These are phyloP conservation scores for Leccinum uliginosum DNA, from an alignment of 768 basidiomycete species.

Conservation along the genomic window DNA sequence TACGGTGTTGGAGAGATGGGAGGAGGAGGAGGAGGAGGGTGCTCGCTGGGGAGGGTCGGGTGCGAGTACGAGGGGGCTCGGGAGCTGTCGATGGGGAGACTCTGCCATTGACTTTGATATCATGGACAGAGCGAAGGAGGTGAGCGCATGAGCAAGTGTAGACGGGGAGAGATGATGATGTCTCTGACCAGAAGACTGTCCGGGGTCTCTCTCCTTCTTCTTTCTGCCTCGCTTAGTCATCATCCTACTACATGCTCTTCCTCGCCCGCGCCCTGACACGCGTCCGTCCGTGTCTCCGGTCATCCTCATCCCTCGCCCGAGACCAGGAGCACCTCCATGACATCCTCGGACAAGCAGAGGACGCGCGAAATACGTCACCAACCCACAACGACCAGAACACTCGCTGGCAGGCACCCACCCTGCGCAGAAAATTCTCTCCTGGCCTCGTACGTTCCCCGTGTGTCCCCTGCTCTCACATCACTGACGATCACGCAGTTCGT, in stretches of 20 bases:
- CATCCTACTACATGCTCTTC: slow-evolving; percentile 9
- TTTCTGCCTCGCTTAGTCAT: background rate
- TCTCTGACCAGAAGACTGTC: no score
- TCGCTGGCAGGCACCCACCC: slow-evolving; percentile 21
- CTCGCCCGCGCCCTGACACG: slow-evolving; percentile 15
- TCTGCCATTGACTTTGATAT: slow-evolving; percentile 23
- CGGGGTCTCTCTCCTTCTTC: background rate
- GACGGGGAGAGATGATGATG: no score
- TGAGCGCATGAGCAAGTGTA: slow-evolving; percentile 3
- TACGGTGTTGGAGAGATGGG: slow-evolving; percentile 60
- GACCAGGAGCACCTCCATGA: slow-evolving; percentile 22
- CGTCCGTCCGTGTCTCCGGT: slow-evolving; percentile 1
- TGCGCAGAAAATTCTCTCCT: slow-evolving; percentile 25
- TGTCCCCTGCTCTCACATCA: background rate
- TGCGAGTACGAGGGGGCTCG: slow-evolving; percentile 78
- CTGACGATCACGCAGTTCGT: slow-evolving; percentile 36
- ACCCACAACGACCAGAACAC: background rate
- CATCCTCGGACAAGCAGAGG: slow-evolving; percentile 25
- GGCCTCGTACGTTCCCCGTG: slow-evolving; percentile 15
- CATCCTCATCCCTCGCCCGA: slow-evolving; percentile 17
- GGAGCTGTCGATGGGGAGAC: slow-evolving; percentile 47
- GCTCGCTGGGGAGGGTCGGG: slow-evolving; percentile 49
- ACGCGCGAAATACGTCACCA: slow-evolving; percentile 16
- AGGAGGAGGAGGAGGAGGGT: background rate
- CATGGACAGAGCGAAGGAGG: slow-evolving; percentile 7